Conservation (phyloP, 371 early-diverging fungal genomes). For the Dichotomocladium elegans region DNA sequence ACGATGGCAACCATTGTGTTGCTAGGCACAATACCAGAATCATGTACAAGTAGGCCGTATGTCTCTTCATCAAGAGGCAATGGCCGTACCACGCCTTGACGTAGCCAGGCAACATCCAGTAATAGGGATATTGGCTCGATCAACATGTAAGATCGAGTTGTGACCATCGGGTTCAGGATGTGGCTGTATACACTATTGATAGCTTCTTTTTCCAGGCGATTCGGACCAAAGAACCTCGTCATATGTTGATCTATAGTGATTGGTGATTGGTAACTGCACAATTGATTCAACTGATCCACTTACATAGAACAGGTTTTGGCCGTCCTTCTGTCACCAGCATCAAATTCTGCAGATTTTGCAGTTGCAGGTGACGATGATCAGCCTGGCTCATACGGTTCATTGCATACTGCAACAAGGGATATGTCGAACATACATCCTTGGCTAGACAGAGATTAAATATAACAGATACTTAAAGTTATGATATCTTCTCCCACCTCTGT, state of each 20-base stretch:
- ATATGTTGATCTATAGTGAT: conserved; percentile 32
- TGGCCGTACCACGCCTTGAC: conserved; percentile 63
- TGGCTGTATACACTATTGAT: conserved; percentile 75
- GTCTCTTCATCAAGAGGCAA: conserved; percentile 52
- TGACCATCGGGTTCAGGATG: conserved; percentile 72
- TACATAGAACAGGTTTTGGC: conserved; percentile 56
- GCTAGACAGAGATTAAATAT: conserved; percentile 24
- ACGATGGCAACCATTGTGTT: conserved; percentile 85
- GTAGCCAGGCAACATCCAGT: conserved; percentile 59
- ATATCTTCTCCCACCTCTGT: conserved; percentile 44
- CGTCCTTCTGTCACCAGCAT: conserved; percentile 71
- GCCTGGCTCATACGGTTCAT: conserved; percentile 45
- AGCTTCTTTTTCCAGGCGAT: conserved; percentile 61
- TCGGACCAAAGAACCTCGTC: conserved; percentile 45
- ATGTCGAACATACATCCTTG: conserved; percentile 70
- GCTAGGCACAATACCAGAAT: conserved; percentile 75
- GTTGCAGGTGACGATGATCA: conserved; percentile 35
- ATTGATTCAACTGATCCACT: too few relatives aligned
- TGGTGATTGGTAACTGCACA: not conserved
- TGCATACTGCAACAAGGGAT: conserved; percentile 75
- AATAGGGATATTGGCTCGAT: conserved; percentile 63
- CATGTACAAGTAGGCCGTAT: conserved; percentile 63
- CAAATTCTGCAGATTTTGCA: conserved; percentile 66
- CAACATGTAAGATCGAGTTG: conserved; percentile 77
- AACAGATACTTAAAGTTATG: not conserved